These are phyloP conservation scores for Saccharata proteae DNA, from an alignment of 2,329 filamentous ascomycete species.

Conservation along the genomic window DNA sequence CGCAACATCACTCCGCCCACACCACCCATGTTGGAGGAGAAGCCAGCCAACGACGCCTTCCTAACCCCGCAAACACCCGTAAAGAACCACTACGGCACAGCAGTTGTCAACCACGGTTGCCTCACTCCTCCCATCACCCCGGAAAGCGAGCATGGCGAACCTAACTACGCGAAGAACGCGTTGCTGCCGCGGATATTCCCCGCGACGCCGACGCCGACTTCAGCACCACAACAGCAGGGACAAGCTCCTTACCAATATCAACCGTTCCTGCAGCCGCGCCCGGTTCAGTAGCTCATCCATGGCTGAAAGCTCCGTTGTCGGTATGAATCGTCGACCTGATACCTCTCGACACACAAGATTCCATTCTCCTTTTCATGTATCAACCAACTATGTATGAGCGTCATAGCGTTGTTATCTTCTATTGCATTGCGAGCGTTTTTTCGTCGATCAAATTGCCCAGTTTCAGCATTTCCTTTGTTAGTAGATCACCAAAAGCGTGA, in stretches of 20 bases:
- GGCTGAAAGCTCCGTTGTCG: not conserved
- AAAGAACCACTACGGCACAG: conserved; percentile 55
- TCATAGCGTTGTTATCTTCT: conserved; percentile 25
- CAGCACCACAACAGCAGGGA: conserved; percentile 17
- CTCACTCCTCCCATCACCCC: conserved; percentile 79
- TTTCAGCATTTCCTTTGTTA: conserved; percentile 8
- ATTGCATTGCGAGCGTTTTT: conserved; percentile 10
- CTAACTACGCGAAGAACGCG: conserved; percentile 17
- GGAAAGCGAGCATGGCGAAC: conserved; percentile 38
- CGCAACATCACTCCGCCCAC: conserved; percentile 36
- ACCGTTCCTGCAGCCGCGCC: conserved; percentile 24
- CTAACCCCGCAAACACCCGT: conserved; percentile 67
- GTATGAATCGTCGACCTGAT: conserved; percentile 8
- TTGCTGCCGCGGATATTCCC: conserved; percentile 19
- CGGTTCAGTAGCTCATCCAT: conserved; percentile 17
- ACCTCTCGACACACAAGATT: conserved; percentile 5
- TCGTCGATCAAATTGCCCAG: conserved; percentile 3
- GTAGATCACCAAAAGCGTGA: conserved; percentile 1
- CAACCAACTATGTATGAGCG: conserved; percentile 26
- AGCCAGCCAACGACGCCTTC: conserved; percentile 32
- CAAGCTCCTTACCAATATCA: conserved; percentile 21
- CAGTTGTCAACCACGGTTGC: conserved; percentile 58
- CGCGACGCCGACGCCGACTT: conserved; percentile 23
- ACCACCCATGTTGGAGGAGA: conserved; percentile 46
- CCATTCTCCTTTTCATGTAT: conserved; percentile 19